phyloP scores from a whole-genome alignment of 2,329 filamentous ascomycete genomes.

The Paraphoma chrysanthemicola region DNA sequence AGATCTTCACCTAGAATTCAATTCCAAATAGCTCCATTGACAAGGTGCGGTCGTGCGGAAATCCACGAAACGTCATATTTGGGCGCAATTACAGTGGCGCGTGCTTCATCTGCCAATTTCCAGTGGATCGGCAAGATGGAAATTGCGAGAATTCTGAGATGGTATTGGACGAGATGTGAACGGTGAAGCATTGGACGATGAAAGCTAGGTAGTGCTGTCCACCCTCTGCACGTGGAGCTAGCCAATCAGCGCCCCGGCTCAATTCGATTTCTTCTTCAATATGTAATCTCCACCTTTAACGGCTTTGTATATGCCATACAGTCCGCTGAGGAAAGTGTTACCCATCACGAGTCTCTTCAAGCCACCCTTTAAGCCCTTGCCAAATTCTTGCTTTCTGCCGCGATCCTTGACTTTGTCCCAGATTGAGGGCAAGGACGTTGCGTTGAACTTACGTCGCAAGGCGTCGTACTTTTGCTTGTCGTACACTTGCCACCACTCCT shows the following conservation, averaged over 20 bases:
- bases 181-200: too few species aligned
- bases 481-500: slow-evolving; percentile 73
- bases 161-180: too few species aligned
- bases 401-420: slow-evolving; percentile 68
- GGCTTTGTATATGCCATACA: slow-evolving; percentile 50
- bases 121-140: background rate
- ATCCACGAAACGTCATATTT: slow-evolving; percentile 10
- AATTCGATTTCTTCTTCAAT: slow-evolving; percentile 28
- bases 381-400: slow-evolving; percentile 29
- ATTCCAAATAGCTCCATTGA: background rate
- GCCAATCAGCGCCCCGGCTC: background rate
- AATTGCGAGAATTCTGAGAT: background rate
- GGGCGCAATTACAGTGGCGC: slow-evolving; percentile 1
- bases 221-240: background rate
- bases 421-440: slow-evolving; percentile 68
- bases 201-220: too few species aligned
- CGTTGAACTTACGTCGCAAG: slow-evolving; percentile 68
- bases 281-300: slow-evolving; percentile 41
- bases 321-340: slow-evolving; percentile 41
- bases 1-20: background rate
- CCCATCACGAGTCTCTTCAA: slow-evolving; percentile 33
- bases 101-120: background rate
- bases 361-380: slow-evolving; percentile 25
- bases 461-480: slow-evolving; percentile 66
- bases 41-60: background rate